phyloP scores from a whole-genome alignment of 371 early-diverging fungal species.

The Mortierella sp. region DNA sequence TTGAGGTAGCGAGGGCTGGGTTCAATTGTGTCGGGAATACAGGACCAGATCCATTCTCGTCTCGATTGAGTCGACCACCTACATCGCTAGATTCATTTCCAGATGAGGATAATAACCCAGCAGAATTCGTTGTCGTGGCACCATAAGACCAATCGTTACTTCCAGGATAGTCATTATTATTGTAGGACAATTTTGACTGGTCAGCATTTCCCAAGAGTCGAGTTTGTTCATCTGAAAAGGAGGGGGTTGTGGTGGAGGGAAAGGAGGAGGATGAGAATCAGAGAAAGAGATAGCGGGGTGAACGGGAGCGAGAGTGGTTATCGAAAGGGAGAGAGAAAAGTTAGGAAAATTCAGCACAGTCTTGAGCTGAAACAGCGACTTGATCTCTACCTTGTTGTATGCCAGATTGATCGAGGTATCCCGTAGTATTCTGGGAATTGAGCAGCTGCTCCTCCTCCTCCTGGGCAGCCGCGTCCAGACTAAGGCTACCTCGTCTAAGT shows the following conservation, averaged over 20 bases:
- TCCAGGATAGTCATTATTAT: not conserved
- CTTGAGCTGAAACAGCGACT: not conserved
- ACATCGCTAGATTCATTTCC: not conserved
- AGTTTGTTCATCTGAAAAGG: slow-evolving; percentile 17
- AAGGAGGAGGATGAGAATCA: not conserved
- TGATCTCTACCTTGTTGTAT: slow-evolving; percentile 21
- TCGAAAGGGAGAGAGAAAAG: not conserved
- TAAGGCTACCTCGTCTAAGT: slow-evolving; percentile 53
- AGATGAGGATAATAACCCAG: not conserved
- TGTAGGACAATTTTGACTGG: slow-evolving; percentile 3
- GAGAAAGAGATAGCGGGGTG: not conserved
- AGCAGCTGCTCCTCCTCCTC: slow-evolving; percentile 44
- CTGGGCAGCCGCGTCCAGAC: slow-evolving; percentile 33
- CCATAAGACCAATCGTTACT: not conserved
- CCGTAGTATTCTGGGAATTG: not conserved
- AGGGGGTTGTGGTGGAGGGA: no score
- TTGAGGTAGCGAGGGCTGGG: slow-evolving; percentile 43
- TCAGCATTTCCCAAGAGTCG: slow-evolving; percentile 19
- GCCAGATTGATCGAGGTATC: slow-evolving; percentile 13
- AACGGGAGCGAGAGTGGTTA: not conserved
- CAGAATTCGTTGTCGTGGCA: not conserved
- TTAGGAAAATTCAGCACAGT: not conserved
- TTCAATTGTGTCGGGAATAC: slow-evolving; percentile 47
- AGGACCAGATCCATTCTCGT: slow-evolving; percentile 8
- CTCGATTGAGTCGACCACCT: not conserved